A percentile compares a stretch with the other conserved stretches of the same genome.
Evolutionary conservation across 305 asterid species (phyloP).

Genomic region (Ajuga reptans): DNA sequence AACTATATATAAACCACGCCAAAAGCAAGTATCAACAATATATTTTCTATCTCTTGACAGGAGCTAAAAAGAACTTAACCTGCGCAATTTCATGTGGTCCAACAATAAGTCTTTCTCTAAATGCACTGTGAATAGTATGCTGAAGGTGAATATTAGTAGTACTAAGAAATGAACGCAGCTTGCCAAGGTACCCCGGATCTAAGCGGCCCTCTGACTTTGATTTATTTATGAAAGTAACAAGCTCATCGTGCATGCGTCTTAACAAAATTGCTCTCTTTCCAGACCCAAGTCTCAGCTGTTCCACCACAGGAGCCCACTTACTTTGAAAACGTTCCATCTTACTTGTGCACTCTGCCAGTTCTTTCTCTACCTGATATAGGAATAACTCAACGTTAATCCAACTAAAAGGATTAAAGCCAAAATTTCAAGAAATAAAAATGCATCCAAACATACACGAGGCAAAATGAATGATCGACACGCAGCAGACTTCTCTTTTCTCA

Average conservation of each 20-base stretch:
- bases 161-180: not conserved
- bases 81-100: not conserved
- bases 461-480: conserved; percentile 1
- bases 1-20: too few relatives aligned
- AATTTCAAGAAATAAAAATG: not conserved
- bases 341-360: not conserved
- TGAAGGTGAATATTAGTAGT: not conserved
- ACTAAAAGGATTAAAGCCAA: not conserved
- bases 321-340: not conserved
- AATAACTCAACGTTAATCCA: not conserved
- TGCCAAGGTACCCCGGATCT: not conserved
- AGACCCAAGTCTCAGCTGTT: not conserved
- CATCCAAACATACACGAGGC: conserved; percentile 1
- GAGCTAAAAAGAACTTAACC: not conserved
- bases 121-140: conserved; percentile 1
- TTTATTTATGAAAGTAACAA: not conserved
- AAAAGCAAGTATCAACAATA: not conserved
- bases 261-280: not conserved
- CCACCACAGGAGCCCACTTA: conserved; percentile 7
- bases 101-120: not conserved
- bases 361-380: conserved; percentile 10
- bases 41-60: not conserved
- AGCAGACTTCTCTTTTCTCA: conserved; percentile 12
- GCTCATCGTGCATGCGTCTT: not conserved
- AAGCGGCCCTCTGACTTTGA: not conserved